Percentiles rank a stretch among this genome's conserved stretches.
phyloP scores from a whole-genome alignment of 257 asterid genomes.

The Solanum sejunctum region DNA sequence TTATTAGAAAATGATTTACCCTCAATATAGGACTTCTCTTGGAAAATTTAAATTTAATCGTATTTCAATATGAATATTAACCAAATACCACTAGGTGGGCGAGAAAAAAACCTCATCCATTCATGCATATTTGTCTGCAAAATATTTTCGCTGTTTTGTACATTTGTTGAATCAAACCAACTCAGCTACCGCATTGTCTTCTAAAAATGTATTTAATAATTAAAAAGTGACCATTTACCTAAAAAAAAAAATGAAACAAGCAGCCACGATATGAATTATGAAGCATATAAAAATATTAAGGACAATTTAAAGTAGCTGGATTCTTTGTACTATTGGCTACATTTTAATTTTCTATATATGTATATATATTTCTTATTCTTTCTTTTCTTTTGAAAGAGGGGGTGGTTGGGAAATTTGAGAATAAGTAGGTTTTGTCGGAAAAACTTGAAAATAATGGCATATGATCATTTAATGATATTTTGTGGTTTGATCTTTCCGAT shows the following conservation, averaged over 20 bases:
- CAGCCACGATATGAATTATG: background rate
- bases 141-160: background rate
- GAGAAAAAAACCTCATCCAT: background rate
- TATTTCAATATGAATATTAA: background rate
- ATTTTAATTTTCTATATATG: too few relatives aligned
- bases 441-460: too few relatives aligned
- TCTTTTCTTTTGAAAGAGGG: too few relatives aligned
- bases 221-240: background rate
- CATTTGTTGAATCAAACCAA: background rate
- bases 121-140: background rate
- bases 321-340: background rate
- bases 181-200: background rate
- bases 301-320: background rate
- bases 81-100: background rate
- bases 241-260: background rate
- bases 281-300: background rate
- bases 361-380: too few relatives aligned
- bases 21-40: background rate
- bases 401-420: background rate
- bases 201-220: background rate
- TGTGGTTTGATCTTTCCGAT: too few relatives aligned
- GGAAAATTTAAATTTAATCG: background rate
- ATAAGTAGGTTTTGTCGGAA: too few relatives aligned
- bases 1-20: background rate
- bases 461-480: too few relatives aligned